phyloP scores from a whole-genome alignment of 108 stramenopile species.

The Skeletonema potamos region DNA sequence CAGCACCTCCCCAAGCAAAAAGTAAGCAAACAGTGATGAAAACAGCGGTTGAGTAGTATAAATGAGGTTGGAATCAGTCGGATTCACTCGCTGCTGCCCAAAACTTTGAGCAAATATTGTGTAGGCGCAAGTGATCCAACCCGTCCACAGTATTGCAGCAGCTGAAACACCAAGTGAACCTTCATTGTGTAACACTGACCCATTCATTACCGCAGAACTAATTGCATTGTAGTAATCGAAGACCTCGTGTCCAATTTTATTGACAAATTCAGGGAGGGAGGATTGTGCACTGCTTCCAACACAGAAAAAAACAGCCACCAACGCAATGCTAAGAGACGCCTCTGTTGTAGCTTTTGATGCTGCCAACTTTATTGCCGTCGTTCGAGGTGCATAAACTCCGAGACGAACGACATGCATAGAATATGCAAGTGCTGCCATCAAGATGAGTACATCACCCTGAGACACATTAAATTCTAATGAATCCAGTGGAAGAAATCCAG shows the following conservation, averaged over 20 bases:
- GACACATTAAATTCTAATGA: conserved; percentile 24
- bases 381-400: conserved; percentile 61
- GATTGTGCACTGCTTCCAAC: background rate
- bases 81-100: conserved; percentile 71
- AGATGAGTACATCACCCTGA: conserved; percentile 69
- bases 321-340: conserved; percentile 49
- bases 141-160: conserved; percentile 76
- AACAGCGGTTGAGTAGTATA: conserved; percentile 88
- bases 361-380: conserved; percentile 69
- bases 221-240: conserved; percentile 44
- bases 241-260: conserved; percentile 52
- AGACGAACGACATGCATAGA: conserved; percentile 83
- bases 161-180: conserved; percentile 47
- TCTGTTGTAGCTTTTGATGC: conserved; percentile 76
- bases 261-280: conserved; percentile 29
- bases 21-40: conserved; percentile 74
- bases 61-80: conserved; percentile 81
- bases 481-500: background rate
- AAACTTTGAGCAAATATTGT: conserved; percentile 85
- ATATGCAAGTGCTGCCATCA: conserved; percentile 76
- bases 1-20: conserved; percentile 69
- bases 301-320: conserved; percentile 26
- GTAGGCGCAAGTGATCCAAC: conserved; percentile 78
- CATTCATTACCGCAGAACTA: background rate
- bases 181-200: conserved; percentile 16